Base-by-base conservation (phyloP, 2,329 filamentous ascomycete genomes). In the Aspergillus brasiliensis region DNA sequence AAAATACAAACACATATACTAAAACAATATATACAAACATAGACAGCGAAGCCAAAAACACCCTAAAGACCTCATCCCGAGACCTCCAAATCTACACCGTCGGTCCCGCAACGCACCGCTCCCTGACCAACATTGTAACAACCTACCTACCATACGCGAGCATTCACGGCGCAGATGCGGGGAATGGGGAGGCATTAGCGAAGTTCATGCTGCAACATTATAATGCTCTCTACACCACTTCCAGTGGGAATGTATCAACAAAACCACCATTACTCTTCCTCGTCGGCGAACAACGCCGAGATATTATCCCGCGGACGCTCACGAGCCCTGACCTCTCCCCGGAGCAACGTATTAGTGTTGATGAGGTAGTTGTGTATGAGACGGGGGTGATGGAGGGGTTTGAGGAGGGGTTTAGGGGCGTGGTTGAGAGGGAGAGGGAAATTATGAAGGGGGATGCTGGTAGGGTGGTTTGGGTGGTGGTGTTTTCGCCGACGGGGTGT, bases 201-300 rank as follows among this genome's bases (percentile, higher is more conserved):
- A 78, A 83, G 5, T 90, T 88, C 70, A 97, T 99, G 56, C 81
- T 96, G 5, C 78, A 87, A 2, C 90, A 97, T 72, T 96, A 97
- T 71, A 85, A 83, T 56, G 59, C 60, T 7, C 62, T 81, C 0
- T 57, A 65, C 48, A 19, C 51, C 21, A 17, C 17, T 37, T 56
- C 23, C 19, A 25, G 7, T 25, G 25, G 25, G 25, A 6, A 25
- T 25, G 25, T 25, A 6, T n/a, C 19, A 27, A 51, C 49, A 13
- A 52, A 67, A 47, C 87, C 83, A 0, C 84, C 89, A 0, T 75
- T 98, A 5, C 79, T 98, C 1, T 99, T 98, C 74, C 84, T 96
- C 13, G 92, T 96, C 0, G 95, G 95, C 19, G 94, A 97, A 73
- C 91, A 93, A 72, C 85, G 92, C 57, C 82, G 95, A 47, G 95